These are phyloP conservation scores for Penicillium psychrosexuale DNA, from an alignment of 2,329 filamentous ascomycete species.

Conservation along the genomic window DNA sequence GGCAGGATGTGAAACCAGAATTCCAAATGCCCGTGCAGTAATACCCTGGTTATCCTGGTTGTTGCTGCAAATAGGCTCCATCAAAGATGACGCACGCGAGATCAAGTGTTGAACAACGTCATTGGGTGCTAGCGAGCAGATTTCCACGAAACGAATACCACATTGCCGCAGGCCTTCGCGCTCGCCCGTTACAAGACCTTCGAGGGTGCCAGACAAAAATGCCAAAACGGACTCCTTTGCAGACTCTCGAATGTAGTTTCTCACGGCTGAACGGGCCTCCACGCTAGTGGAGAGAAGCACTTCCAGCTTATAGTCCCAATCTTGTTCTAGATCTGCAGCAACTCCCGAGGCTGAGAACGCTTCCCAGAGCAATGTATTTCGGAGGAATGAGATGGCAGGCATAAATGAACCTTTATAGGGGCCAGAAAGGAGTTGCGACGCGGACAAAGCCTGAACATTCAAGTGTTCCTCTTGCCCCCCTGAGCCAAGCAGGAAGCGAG, in stretches of 20 bases:
- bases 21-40: conserved; percentile 69
- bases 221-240: conserved; percentile 39
- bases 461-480: conserved; percentile 16
- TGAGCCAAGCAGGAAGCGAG: conserved; percentile 32
- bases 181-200: conserved; percentile 41
- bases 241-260: conserved; percentile 32
- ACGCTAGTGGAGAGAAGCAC: conserved; percentile 68
- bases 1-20: conserved; percentile 65
- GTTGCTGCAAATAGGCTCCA: conserved; percentile 66
- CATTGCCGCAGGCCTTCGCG: conserved; percentile 45
- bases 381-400: conserved; percentile 67
- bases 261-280: conserved; percentile 57
- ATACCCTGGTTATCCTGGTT: conserved; percentile 64
- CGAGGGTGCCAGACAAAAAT: conserved; percentile 47
- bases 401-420: conserved; percentile 56
- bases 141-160: conserved; percentile 52
- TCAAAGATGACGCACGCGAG: conserved; percentile 51
- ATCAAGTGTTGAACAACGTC: conserved; percentile 52
- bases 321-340: conserved; percentile 61
- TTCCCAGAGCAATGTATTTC: conserved; percentile 58
- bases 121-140: conserved; percentile 56
- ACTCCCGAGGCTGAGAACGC: conserved; percentile 50
- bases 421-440: conserved; percentile 26
- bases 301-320: conserved; percentile 81
- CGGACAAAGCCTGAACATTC: conserved; percentile 39